phyloP scores from a whole-genome alignment of 352 stramenopile species.

The Globisporangium paddicum region DNA sequence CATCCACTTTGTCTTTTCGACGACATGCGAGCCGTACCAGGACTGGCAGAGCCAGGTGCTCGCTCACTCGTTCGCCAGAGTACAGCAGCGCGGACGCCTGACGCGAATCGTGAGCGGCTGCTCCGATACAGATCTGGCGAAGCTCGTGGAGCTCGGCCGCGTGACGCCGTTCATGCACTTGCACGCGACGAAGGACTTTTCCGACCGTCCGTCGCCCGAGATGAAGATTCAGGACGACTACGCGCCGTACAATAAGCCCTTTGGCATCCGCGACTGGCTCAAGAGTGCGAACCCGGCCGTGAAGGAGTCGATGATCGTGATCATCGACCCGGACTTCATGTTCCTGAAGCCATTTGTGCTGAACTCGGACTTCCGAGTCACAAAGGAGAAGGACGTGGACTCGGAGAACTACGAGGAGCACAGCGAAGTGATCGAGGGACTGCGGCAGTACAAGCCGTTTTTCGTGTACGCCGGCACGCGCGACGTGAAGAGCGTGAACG shows the following conservation, averaged over 20 bases:
- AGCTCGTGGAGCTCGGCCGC: constrained; percentile 28
- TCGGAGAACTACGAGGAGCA: constrained; percentile 56
- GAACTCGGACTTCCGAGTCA: constrained; percentile 58
- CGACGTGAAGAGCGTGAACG: constrained; percentile 24
- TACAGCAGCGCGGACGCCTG: constrained; percentile 50
- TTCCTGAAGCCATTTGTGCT: constrained; percentile 63
- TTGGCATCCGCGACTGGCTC: constrained; percentile 72
- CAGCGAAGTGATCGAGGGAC: constrained; percentile 60
- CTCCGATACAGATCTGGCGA: constrained; percentile 30
- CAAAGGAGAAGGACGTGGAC: constrained; percentile 40
- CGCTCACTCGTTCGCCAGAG: constrained; percentile 52
- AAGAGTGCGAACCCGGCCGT: constrained; percentile 56
- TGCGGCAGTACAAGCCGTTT: constrained; percentile 78
- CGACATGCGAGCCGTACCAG: constrained; percentile 51
- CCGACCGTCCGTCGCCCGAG: constrained; percentile 19
- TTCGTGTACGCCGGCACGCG: constrained; percentile 70
- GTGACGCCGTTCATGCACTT: constrained; percentile 40
- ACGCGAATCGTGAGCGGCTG: constrained; percentile 74
- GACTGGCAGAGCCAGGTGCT: constrained; percentile 77
- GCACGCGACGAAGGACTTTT: constrained; percentile 55
- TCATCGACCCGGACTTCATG: constrained; percentile 71
- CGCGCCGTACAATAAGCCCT: constrained; percentile 62
- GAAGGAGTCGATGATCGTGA: constrained; percentile 42
- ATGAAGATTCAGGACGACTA: constrained; percentile 34
- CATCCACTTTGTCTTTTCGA: constrained; percentile 76